Evolutionary conservation across 768 basidiomycete genomes (phyloP).

Genomic region (Mycena polygramma): DNA sequence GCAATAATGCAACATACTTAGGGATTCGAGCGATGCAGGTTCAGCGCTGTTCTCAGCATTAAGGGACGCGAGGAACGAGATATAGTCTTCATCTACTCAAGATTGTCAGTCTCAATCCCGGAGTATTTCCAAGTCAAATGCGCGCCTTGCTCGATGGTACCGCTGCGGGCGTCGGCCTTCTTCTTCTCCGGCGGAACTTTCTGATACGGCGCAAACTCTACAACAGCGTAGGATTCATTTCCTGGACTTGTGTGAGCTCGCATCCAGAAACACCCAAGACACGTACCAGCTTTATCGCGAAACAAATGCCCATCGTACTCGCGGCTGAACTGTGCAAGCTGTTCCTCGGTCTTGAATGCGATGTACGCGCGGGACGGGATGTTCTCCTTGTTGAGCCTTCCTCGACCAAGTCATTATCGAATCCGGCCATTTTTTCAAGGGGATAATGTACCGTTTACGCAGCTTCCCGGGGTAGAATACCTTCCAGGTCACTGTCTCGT

Average conservation of each 20-base stretch:
- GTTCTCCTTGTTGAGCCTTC: slow-evolving; percentile 86
- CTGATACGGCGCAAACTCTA: slow-evolving; percentile 95
- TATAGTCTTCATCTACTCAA: slow-evolving; percentile 80
- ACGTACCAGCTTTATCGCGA: slow-evolving; percentile 89
- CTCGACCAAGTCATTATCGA: slow-evolving; percentile 31
- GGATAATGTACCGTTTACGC: slow-evolving; percentile 69
- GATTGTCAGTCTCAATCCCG: slow-evolving; percentile 16
- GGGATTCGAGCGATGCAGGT: slow-evolving; percentile 71
- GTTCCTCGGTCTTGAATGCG: slow-evolving; percentile 84
- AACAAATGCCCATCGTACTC: slow-evolving; percentile 95
- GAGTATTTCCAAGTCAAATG: background rate
- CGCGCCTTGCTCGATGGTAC: slow-evolving; percentile 91
- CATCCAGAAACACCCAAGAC: slow-evolving; percentile 9
- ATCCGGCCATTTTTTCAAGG: background rate
- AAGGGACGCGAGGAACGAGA: slow-evolving; percentile 84
- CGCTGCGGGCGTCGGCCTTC: slow-evolving; percentile 85
- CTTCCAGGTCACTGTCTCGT: slow-evolving; percentile 79
- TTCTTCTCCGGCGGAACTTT: slow-evolving; percentile 82
- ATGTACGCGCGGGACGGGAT: slow-evolving; percentile 92
- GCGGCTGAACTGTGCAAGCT: slow-evolving; percentile 78
- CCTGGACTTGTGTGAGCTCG: slow-evolving; percentile 61
- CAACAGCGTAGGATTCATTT: slow-evolving; percentile 87
- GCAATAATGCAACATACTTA: slow-evolving; percentile 59
- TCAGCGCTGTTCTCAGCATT: slow-evolving; percentile 64
- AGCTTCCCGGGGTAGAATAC: slow-evolving; percentile 76